phyloP scores from a whole-genome alignment of 2,329 filamentous ascomycete genomes.

The Cordyceps farinosa region DNA sequence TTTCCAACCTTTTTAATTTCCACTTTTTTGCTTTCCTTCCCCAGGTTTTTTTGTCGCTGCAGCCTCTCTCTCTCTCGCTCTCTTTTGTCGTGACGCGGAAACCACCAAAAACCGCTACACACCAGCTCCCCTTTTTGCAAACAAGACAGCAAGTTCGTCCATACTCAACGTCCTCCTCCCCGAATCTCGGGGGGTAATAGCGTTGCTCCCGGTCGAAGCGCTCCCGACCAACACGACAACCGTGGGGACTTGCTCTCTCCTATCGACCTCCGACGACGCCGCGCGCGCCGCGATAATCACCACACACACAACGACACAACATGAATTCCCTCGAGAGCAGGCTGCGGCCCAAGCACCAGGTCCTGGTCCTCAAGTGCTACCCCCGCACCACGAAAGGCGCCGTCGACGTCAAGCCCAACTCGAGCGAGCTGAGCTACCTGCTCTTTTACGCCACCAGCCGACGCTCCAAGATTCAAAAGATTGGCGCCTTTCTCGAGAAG shows the following conservation, averaged over 20 bases:
- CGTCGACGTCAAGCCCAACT: slow-evolving; percentile 91
- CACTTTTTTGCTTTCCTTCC: slow-evolving; percentile 4
- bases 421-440: slow-evolving; percentile 93
- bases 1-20: slow-evolving; percentile 5
- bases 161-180: not conserved
- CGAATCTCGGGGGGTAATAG: not conserved
- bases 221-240: not conserved
- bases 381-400: slow-evolving; percentile 87
- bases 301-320: slow-evolving; percentile 6
- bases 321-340: slow-evolving; percentile 66
- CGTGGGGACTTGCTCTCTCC: not conserved
- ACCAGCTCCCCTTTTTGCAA: not conserved
- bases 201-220: not conserved
- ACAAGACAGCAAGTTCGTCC: not conserved
- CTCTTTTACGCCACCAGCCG: slow-evolving; percentile 95
- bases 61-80: not conserved
- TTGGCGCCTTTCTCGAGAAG: slow-evolving; percentile 91
- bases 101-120: not conserved
- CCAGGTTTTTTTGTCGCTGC: not conserved
- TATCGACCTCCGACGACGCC: not conserved
- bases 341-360: slow-evolving; percentile 92
- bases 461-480: slow-evolving; percentile 92
- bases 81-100: not conserved
- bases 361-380: slow-evolving; percentile 93
- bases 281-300: not conserved